These are phyloP conservation scores for Jackrogersella minutella DNA, from an alignment of 495 filamentous ascomycete genomes.

Conservation along the genomic window DNA sequence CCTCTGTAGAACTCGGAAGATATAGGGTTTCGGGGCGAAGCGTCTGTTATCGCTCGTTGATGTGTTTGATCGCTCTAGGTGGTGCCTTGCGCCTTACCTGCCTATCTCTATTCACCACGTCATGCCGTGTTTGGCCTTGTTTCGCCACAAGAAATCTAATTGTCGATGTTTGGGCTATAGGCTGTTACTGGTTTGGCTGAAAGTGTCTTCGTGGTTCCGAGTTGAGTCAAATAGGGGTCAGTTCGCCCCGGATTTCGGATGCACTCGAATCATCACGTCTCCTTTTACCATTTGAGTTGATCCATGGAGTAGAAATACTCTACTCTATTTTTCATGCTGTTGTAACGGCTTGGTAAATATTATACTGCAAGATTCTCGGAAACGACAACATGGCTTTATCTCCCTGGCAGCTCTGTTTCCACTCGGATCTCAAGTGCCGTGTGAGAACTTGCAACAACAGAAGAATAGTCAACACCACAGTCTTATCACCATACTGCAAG, in stretches of 20 bases:
- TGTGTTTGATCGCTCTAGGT: constrained; percentile 12
- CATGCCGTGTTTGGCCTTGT: constrained; percentile 28
- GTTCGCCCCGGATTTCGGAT: not conserved
- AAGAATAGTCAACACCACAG: constrained; percentile 10
- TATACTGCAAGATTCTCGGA: too few species aligned
- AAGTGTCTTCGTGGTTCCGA: not conserved
- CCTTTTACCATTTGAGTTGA: not conserved
- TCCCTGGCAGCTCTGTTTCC: constrained; percentile 39
- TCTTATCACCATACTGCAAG: constrained; percentile 21
- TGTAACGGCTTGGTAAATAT: not conserved
- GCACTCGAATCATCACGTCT: not conserved
- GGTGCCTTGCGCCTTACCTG: not conserved
- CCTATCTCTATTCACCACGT: constrained; percentile 14
- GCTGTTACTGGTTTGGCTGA: not conserved
- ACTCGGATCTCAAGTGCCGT: constrained; percentile 31
- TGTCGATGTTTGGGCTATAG: constrained; percentile 5
- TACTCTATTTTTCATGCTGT: not conserved
- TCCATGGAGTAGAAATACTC: not conserved
- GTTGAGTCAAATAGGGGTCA: constrained; percentile 10
- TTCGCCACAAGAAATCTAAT: not conserved
- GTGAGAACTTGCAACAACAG: constrained; percentile 25
- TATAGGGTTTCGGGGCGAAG: not conserved
- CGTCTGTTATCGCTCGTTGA: too few species aligned
- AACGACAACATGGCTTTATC: constrained; percentile 19
- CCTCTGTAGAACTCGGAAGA: not conserved